These are phyloP conservation scores for Vaccinium corymbosum DNA, from an alignment of 148 eudicot species.

Conservation along the genomic window DNA sequence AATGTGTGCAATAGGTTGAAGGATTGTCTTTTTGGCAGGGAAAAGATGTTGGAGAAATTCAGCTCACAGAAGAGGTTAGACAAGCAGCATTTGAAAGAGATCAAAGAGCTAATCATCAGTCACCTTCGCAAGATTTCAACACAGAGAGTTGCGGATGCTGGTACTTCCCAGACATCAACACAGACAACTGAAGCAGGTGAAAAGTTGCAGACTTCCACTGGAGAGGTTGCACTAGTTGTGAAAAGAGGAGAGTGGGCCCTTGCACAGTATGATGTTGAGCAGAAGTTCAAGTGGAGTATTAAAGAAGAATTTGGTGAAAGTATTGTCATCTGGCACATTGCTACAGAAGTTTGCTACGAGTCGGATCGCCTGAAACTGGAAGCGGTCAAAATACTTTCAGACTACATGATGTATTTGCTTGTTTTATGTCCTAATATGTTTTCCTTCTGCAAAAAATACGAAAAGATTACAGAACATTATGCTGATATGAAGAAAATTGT, in stretches of 20 bases:
- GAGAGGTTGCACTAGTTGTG: neutral
- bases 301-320: neutral
- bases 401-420: constrained; percentile 3
- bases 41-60: neutral
- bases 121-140: neutral
- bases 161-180: neutral
- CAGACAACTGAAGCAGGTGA: neutral
- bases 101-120: neutral
- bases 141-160: neutral
- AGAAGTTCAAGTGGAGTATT: neutral
- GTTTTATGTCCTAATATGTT: neutral
- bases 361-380: neutral
- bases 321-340: neutral
- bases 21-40: neutral
- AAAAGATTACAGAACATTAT: neutral
- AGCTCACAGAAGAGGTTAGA: neutral
- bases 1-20: neutral
- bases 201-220: neutral
- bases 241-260: neutral
- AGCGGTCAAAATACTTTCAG: neutral
- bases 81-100: neutral
- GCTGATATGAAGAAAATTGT: neutral
- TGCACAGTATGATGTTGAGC: neutral
- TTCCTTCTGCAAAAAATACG: neutral
- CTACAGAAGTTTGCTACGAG: neutral